A percentile compares a stretch with the other conserved stretches of the same genome.
These are phyloP conservation scores for Pachyrhizus erosus DNA, from an alignment of 306 rosid genomes.

Conservation along the genomic window DNA sequence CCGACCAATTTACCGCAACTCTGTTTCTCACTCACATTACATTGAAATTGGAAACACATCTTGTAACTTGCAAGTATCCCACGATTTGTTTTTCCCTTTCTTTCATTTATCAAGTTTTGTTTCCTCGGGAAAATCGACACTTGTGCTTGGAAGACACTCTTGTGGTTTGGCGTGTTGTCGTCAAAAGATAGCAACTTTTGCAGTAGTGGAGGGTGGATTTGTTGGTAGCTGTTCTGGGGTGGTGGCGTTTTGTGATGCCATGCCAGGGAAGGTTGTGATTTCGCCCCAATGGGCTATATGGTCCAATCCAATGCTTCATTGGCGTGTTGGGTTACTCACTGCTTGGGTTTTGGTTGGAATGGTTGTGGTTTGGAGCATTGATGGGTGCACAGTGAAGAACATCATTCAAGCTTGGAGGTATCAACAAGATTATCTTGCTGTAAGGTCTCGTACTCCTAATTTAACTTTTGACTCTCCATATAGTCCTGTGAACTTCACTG, in stretches of 20 bases:
- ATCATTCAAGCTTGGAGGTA: slow-evolving; percentile 60
- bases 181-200: slow-evolving; percentile 35
- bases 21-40: not conserved
- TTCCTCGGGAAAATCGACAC: slow-evolving; percentile 30
- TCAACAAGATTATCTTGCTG: slow-evolving; percentile 49
- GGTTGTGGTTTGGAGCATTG: slow-evolving; percentile 77
- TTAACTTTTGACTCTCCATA: slow-evolving; percentile 33
- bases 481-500: too few relatives aligned
- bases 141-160: slow-evolving; percentile 4
- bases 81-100: slow-evolving; percentile 12
- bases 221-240: slow-evolving; percentile 14
- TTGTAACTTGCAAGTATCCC: slow-evolving; percentile 22
- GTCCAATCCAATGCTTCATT: slow-evolving; percentile 62
- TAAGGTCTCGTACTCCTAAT: slow-evolving; percentile 51
- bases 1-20: not conserved
- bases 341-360: slow-evolving; percentile 61
- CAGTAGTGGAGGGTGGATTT: slow-evolving; percentile 6
- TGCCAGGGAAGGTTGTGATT: slow-evolving; percentile 69
- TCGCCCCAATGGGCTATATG: slow-evolving; percentile 46
- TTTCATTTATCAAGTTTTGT: slow-evolving; percentile 2
- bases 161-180: slow-evolving; percentile 35
- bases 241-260: slow-evolving; percentile 60
- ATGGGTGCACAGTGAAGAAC: slow-evolving; percentile 61
- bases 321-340: slow-evolving; percentile 69
- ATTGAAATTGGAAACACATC: not conserved